These are phyloP conservation scores for Naganishia onofrii DNA, from an alignment of 768 basidiomycete genomes.

Conservation along the genomic window DNA sequence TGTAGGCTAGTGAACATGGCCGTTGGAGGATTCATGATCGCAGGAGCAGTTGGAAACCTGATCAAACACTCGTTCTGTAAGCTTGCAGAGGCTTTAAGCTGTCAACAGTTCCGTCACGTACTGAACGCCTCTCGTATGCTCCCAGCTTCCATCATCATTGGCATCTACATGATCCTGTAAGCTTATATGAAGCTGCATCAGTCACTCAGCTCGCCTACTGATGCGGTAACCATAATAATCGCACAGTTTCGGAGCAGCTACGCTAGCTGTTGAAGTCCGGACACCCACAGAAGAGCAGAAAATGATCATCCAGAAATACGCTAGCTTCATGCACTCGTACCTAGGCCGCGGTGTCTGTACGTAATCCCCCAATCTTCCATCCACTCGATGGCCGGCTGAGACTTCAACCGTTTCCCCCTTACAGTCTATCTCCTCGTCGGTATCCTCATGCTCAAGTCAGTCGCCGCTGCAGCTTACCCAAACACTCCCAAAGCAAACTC, in stretches of 20 bases:
- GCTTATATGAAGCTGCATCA: conserved; percentile 21
- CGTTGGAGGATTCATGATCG: conserved; percentile 46
- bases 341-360: conserved; percentile 52
- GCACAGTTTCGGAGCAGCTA: conserved; percentile 43
- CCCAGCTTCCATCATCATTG: conserved; percentile 49
- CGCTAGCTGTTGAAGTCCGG: conserved; percentile 48
- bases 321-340: conserved; percentile 52
- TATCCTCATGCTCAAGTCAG: conserved; percentile 50
- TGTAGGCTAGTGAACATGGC: conserved; percentile 47
- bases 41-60: conserved; percentile 47
- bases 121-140: background rate
- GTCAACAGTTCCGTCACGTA: background rate
- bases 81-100: background rate
- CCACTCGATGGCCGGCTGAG: background rate
- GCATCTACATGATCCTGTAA: conserved; percentile 49
- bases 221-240: conserved; percentile 1
- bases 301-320: conserved; percentile 48
- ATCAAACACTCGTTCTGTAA: conserved; percentile 48
- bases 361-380: conserved; percentile 25
- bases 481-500: background rate
- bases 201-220: background rate
- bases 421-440: conserved; percentile 49
- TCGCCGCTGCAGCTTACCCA: background rate
- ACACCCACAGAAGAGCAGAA: conserved; percentile 50
- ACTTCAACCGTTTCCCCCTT: background rate